Percentiles rank a stretch among this genome's conserved stretches.
Evolutionary conservation across 2,329 filamentous ascomycete species (phyloP).

Genomic region (Alternaria novae-zelandiae): DNA sequence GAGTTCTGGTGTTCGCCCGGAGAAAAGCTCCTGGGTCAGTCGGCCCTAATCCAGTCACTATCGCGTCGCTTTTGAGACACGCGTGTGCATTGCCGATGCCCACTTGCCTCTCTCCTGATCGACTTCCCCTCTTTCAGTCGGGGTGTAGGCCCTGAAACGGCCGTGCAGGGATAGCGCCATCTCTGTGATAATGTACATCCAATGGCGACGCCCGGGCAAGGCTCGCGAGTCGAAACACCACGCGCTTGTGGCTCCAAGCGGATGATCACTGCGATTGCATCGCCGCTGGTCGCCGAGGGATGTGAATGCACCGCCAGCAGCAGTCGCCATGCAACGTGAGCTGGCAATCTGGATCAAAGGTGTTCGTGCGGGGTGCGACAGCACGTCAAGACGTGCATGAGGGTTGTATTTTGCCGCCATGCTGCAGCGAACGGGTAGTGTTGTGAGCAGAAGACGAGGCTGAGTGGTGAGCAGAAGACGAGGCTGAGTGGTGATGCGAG

Average conservation of each 20-base stretch:
- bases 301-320: background rate
- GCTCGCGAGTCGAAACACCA: conserved; percentile 8
- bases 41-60: background rate
- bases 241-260: background rate
- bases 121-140: conserved; percentile 12
- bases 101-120: conserved; percentile 8
- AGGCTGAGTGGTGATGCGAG: background rate
- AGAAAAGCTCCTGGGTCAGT: background rate
- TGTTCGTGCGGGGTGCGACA: background rate
- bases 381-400: background rate
- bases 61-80: background rate
- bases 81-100: background rate
- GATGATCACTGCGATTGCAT: conserved; percentile 7
- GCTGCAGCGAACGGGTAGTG: background rate
- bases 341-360: background rate
- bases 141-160: conserved; percentile 9
- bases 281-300: background rate
- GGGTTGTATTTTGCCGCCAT: background rate
- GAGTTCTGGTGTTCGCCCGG: background rate
- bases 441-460: background rate
- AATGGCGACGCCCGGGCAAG: background rate
- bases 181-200: background rate
- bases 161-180: conserved; percentile 13
- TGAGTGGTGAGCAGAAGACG: background rate
- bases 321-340: background rate